Evolutionary conservation across 805 yeast genomes (phyloP).

Genomic region (Metschnikowia baotianmanensis): DNA sequence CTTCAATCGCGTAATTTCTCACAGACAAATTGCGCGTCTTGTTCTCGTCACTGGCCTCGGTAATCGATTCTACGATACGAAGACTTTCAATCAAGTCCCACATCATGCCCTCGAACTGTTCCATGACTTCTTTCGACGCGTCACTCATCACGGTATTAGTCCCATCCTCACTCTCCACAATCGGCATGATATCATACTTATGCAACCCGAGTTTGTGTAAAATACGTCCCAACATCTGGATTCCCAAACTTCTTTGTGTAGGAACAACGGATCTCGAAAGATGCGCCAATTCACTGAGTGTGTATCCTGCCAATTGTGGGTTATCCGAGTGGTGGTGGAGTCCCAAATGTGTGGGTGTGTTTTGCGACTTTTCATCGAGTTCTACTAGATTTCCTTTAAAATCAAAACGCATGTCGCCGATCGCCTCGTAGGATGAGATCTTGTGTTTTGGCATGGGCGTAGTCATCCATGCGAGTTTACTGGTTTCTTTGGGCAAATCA

Average conservation of each 20-base stretch:
- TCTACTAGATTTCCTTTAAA: conserved; percentile 76
- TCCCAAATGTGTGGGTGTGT: conserved; percentile 58
- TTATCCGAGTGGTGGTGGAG: conserved; percentile 89
- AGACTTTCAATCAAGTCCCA: conserved; percentile 71
- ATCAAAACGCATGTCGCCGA: conserved; percentile 80
- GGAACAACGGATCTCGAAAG: conserved; percentile 75
- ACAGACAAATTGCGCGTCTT: conserved; percentile 68
- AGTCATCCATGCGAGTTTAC: conserved; percentile 89
- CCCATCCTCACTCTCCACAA: conserved; percentile 31
- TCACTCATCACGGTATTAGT: conserved; percentile 37
- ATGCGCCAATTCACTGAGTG: conserved; percentile 77
- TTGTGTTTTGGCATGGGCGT: conserved; percentile 49
- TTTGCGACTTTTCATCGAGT: conserved; percentile 28
- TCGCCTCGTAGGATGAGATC: conserved; percentile 47
- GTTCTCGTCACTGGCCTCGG: conserved; percentile 65
- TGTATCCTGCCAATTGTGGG: conserved; percentile 91
- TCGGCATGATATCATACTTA: conserved; percentile 52
- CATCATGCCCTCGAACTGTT: conserved; percentile 50
- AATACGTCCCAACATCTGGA: conserved; percentile 83
- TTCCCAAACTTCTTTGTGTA: conserved; percentile 83
- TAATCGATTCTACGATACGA: conserved; percentile 61
- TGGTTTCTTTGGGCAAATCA: conserved; percentile 78
- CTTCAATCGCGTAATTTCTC: conserved; percentile 80
- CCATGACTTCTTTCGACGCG: conserved; percentile 30
- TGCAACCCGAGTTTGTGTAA: conserved; percentile 74